These are phyloP conservation scores for Auricularia sp. DNA, from an alignment of 768 basidiomycete genomes.

Conservation along the genomic window DNA sequence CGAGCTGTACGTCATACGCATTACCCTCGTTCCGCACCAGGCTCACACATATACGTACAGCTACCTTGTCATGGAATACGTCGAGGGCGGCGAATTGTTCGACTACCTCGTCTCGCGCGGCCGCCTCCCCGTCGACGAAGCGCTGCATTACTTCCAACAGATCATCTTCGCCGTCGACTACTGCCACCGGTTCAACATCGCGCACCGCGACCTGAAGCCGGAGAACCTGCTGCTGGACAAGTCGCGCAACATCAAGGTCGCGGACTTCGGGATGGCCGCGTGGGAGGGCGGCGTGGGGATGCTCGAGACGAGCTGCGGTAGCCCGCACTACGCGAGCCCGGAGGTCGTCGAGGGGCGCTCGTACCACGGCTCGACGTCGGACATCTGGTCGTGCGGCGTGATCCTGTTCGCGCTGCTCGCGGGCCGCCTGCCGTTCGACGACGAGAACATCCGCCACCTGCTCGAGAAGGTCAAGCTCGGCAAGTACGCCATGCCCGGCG, in stretches of 20 bases:
- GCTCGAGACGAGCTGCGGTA: conserved; percentile 91
- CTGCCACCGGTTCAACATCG: conserved; percentile 94
- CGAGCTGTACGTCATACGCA: conserved; percentile 43
- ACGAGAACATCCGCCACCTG: conserved; percentile 69
- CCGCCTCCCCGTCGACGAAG: conserved; percentile 68
- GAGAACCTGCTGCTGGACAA: conserved; percentile 90
- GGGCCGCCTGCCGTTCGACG: conserved; percentile 88
- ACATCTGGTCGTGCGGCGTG: conserved; percentile 96
- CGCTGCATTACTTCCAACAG: conserved; percentile 88
- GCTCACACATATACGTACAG: conserved; percentile 3
- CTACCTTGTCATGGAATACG: conserved; percentile 88
- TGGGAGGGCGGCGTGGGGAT: conserved; percentile 78
- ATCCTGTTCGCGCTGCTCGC: conserved; percentile 86
- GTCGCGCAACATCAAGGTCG: conserved; percentile 84
- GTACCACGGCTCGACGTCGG: conserved; percentile 82
- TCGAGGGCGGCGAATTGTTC: conserved; percentile 93
- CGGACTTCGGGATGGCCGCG: conserved; percentile 98
- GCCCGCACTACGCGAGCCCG: conserved; percentile 93
- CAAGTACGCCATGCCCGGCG: conserved; percentile 71
- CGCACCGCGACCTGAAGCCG: conserved; percentile 95
- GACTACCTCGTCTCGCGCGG: conserved; percentile 91
- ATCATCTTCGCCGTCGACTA: conserved; percentile 93
- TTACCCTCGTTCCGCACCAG: no score
- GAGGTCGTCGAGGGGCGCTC: conserved; percentile 89
- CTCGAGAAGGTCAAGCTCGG: conserved; percentile 82